Conservation (phyloP, 768 basidiomycete species). For the Boletus vinaceobasis region DNA sequence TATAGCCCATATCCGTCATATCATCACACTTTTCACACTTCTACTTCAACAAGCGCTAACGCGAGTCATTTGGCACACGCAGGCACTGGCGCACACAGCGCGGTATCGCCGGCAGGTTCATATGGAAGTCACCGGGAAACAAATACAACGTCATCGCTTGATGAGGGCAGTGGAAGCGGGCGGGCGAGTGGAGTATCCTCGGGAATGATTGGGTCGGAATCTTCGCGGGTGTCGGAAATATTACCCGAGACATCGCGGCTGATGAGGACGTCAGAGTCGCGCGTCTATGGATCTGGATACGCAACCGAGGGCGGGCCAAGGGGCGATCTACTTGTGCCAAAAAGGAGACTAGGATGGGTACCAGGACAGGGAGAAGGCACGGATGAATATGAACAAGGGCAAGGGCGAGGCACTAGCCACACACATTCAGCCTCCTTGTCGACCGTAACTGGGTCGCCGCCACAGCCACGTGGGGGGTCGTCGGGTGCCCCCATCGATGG, state of each 20-base stretch:
- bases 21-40: not conserved
- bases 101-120: constrained; percentile 23
- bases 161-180: constrained; percentile 12
- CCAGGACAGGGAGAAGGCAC: not conserved
- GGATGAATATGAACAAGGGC: not conserved
- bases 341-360: not conserved
- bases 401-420: constrained; percentile 6
- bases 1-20: not conserved
- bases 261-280: not conserved
- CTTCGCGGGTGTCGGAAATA: constrained; percentile 10
- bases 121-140: constrained; percentile 22
- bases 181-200: constrained; percentile 13
- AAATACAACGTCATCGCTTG: constrained; percentile 19
- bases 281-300: not conserved
- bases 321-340: not conserved
- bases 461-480: constrained; percentile 2
- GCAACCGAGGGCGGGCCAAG: not conserved
- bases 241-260: not conserved
- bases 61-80: not conserved
- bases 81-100: constrained; percentile 18
- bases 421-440: constrained; percentile 23
- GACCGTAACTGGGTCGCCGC: constrained; percentile 23
- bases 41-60: constrained; percentile 10
- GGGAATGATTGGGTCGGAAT: constrained; percentile 5
- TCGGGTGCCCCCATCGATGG: not conserved